Conservation (phyloP, 257 asterid species). For the Solanum bukasovii region DNA sequence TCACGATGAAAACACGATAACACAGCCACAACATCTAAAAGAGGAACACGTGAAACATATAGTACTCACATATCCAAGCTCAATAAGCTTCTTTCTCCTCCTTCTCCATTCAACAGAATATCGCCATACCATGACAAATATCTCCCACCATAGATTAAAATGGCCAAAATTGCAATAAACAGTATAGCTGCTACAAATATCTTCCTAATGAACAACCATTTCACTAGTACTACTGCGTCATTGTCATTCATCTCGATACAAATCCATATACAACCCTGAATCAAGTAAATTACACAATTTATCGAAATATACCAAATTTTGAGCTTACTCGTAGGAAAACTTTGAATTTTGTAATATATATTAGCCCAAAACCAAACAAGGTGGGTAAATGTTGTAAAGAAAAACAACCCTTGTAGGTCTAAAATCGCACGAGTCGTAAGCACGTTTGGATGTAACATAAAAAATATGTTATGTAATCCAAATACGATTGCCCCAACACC, state of each 20-base stretch:
- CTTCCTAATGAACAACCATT: conserved; percentile 40
- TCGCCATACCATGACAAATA: no score
- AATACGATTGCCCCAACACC: conserved; percentile 84
- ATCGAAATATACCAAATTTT: conserved; percentile 44
- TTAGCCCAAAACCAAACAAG: conserved; percentile 90
- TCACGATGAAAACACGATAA: no score
- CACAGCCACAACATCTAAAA: no score
- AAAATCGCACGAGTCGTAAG: conserved; percentile 31
- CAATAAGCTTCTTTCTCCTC: no score
- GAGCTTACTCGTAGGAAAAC: conserved; percentile 80
- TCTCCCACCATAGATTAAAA: no score
- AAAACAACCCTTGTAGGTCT: conserved; percentile 81
- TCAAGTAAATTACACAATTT: conserved; percentile 54
- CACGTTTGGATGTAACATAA: conserved; percentile 73
- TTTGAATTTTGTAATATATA: conserved; percentile 87
- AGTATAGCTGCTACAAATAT: conserved; percentile 86
- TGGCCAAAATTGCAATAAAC: conserved; percentile 54
- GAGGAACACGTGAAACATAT: no score
- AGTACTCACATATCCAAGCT: no score
- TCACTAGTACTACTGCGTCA: conserved; percentile 18
- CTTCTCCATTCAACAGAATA: no score
- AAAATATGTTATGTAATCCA: conserved; percentile 64
- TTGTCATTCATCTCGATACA: conserved; percentile 65
- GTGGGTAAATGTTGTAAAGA: conserved; percentile 77
- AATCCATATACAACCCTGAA: conserved; percentile 58